Conservation (phyloP, 805 yeast species). For the Candida coleopterorum region DNA sequence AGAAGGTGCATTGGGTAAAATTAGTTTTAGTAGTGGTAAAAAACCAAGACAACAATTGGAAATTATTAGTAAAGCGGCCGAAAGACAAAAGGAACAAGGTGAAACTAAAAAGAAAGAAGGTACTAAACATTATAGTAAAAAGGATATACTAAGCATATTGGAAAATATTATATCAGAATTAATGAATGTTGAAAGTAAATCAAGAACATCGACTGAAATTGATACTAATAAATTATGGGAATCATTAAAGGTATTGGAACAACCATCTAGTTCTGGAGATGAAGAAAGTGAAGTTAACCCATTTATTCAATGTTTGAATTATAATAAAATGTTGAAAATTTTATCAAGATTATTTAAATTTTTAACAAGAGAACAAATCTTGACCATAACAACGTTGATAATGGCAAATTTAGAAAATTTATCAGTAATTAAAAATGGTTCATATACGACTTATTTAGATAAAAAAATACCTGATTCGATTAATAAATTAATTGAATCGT, state of each 20-base stretch:
- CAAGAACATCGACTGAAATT: constrained; percentile 30
- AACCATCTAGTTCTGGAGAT: constrained; percentile 47
- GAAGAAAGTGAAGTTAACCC: constrained; percentile 57
- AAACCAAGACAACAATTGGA: constrained; percentile 86
- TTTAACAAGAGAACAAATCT: constrained; percentile 67
- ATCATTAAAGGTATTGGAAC: constrained; percentile 67
- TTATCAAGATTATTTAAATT: constrained; percentile 87
- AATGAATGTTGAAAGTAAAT: constrained; percentile 68
- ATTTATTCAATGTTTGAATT: constrained; percentile 75
- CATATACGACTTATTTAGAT: constrained; percentile 58
- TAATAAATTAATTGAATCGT: constrained; percentile 62
- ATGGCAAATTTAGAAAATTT: constrained; percentile 77
- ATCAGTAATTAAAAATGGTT: constrained; percentile 72
- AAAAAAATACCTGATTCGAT: constrained; percentile 51
- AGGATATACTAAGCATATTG: constrained; percentile 55
- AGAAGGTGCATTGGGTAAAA: constrained; percentile 89
- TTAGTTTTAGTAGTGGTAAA: constrained; percentile 71
- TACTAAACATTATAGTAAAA: constrained; percentile 30
- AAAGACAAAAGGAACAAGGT: constrained; percentile 35
- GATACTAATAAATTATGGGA: constrained; percentile 61
- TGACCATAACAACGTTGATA: constrained; percentile 70
- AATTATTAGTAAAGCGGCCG: constrained; percentile 48
- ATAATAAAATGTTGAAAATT: constrained; percentile 83
- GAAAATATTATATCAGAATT: constrained; percentile 78
- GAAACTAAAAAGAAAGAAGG: constrained; percentile 18